phyloP scores from a whole-genome alignment of 164 flowering plant genomes.

The Chimonanthus salicifolius region DNA sequence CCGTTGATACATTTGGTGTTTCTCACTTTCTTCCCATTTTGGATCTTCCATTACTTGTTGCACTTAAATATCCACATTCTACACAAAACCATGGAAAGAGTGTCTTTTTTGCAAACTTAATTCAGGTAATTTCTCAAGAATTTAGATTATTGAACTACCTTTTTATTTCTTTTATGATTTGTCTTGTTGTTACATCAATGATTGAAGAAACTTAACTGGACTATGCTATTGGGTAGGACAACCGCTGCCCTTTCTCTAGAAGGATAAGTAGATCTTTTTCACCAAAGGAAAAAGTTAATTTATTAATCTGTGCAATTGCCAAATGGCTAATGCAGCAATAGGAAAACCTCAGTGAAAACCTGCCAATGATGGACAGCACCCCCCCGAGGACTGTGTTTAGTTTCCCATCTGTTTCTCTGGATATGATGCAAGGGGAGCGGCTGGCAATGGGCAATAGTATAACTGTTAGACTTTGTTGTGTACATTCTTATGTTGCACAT shows the following conservation, averaged over 20 bases:
- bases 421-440: no score
- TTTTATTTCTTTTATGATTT: neutral
- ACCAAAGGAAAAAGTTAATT: neutral
- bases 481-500: no score
- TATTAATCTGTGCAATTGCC: neutral
- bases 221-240: neutral
- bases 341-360: neutral
- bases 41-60: constrained; percentile 68
- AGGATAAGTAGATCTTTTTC: neutral
- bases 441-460: neutral
- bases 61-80: constrained; percentile 12
- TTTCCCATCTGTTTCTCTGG: neutral
- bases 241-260: neutral
- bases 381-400: neutral
- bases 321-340: neutral
- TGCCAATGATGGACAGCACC: neutral
- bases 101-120: constrained; percentile 29
- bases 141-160: neutral
- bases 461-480: neutral
- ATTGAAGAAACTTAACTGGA: neutral
- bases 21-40: constrained; percentile 78
- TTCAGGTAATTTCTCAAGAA: constrained; percentile 38
- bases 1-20: constrained; percentile 91
- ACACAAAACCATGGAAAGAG: constrained; percentile 10
- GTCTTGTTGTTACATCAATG: neutral